phyloP scores from a whole-genome alignment of 805 yeast species.

The Metschnikowia matae region DNA sequence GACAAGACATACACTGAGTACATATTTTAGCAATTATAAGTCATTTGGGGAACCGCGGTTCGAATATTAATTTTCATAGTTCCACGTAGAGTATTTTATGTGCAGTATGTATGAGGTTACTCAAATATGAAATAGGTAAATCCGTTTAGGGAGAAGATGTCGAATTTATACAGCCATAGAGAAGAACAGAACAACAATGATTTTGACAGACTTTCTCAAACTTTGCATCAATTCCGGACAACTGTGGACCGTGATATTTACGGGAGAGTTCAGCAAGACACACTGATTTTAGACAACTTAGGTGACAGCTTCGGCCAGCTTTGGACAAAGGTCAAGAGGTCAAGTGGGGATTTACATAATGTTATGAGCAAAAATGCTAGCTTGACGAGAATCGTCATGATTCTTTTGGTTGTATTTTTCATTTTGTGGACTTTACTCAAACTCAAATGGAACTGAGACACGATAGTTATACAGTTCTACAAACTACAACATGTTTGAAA shows the following conservation, averaged over 20 bases:
- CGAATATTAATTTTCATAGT: background rate
- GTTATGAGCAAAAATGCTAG: conserved; percentile 42
- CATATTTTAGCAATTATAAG: background rate
- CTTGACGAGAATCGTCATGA: conserved; percentile 34
- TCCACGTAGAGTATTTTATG: background rate
- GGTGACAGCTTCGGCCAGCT: conserved; percentile 37
- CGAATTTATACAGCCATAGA: conserved; percentile 34
- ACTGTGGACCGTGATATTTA: conserved; percentile 42
- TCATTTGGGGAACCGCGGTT: background rate
- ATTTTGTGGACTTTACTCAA: conserved; percentile 39
- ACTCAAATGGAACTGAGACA: conserved; percentile 18
- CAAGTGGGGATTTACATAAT: conserved; percentile 37
- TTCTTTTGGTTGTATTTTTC: conserved; percentile 31
- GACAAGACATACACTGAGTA: background rate
- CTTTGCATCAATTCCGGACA: conserved; percentile 39
- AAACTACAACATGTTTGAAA: background rate
- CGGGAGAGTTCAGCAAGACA: conserved; percentile 38
- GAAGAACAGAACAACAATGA: conserved; percentile 41
- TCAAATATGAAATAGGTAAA: background rate
- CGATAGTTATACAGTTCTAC: background rate
- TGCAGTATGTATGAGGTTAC: background rate
- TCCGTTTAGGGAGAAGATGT: conserved; percentile 7
- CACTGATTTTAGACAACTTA: conserved; percentile 35
- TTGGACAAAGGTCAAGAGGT: conserved; percentile 36
- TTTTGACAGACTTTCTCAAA: conserved; percentile 41